These are phyloP conservation scores for Septoria petroselini DNA, from an alignment of 2,329 filamentous ascomycete genomes.

Conservation along the genomic window DNA sequence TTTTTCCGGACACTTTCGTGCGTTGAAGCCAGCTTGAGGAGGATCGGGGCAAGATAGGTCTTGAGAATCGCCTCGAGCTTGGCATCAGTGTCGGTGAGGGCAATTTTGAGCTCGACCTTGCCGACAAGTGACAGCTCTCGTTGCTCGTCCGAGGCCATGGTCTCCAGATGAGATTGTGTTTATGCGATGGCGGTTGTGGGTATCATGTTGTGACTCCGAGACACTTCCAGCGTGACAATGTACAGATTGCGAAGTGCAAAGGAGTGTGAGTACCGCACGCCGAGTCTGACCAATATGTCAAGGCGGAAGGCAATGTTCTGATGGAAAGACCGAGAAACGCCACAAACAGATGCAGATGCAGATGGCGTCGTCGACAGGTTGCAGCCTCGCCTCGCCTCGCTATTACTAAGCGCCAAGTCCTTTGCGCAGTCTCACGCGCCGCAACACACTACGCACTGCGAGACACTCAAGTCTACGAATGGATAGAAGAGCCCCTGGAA, in stretches of 20 bases:
- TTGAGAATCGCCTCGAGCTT: conserved; percentile 77
- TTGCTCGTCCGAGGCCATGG: conserved; percentile 48
- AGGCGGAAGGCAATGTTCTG: not conserved
- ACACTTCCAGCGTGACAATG: too few relatives aligned
- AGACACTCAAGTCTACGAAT: too few relatives aligned
- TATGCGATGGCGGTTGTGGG: not conserved
- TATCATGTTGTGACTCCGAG: conserved; percentile 10
- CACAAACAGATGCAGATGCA: conserved; percentile 11
- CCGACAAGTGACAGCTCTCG: conserved; percentile 78
- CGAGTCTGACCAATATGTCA: not conserved
- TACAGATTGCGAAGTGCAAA: not conserved
- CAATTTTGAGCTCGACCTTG: conserved; percentile 81
- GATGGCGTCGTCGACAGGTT: conserved; percentile 8
- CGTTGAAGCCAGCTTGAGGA: conserved; percentile 82
- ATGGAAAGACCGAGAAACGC: conserved; percentile 11
- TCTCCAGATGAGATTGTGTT: not conserved
- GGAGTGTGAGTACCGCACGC: not conserved
- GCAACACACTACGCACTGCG: too few relatives aligned
- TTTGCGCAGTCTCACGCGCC: too few relatives aligned
- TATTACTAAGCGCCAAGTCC: not conserved
- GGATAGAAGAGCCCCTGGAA: too few relatives aligned
- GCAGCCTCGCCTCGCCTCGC: not conserved
- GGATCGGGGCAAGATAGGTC: conserved; percentile 73
- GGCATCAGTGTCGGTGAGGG: conserved; percentile 75
- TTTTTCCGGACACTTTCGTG: conserved; percentile 77